A percentile compares a stretch with the other conserved stretches of the same genome.
Evolutionary conservation across 805 yeast genomes (phyloP).

Genomic region (Helenozyma rhizophorensis): DNA sequence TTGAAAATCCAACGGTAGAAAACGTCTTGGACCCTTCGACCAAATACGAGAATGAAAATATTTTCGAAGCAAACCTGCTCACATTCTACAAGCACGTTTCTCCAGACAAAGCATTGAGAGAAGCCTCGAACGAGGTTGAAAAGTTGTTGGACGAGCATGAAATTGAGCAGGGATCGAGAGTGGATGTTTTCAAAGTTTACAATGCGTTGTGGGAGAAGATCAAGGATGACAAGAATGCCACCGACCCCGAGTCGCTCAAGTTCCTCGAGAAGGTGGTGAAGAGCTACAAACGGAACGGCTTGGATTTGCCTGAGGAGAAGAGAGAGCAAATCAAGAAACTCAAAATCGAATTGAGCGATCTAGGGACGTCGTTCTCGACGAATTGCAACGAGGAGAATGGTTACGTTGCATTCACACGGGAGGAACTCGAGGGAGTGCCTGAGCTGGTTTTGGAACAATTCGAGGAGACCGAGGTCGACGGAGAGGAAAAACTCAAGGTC

Average conservation of each 20-base stretch:
- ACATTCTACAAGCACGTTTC: slow-evolving; percentile 75
- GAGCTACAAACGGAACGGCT: slow-evolving; percentile 64
- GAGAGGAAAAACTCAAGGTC: slow-evolving; percentile 48
- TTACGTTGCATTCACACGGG: slow-evolving; percentile 52
- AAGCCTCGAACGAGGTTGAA: slow-evolving; percentile 64
- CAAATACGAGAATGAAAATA: slow-evolving; percentile 45
- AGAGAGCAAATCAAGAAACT: slow-evolving; percentile 55
- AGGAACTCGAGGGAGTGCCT: slow-evolving; percentile 74
- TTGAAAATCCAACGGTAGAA: slow-evolving; percentile 51
- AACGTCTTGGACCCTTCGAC: slow-evolving; percentile 52
- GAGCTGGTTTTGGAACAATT: slow-evolving; percentile 56
- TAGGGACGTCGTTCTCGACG: slow-evolving; percentile 55
- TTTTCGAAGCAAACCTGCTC: slow-evolving; percentile 45
- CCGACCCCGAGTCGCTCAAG: slow-evolving; percentile 52
- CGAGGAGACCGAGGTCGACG: slow-evolving; percentile 42
- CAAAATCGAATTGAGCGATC: slow-evolving; percentile 54
- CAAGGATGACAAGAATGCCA: slow-evolving; percentile 15
- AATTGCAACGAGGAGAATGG: slow-evolving; percentile 72
- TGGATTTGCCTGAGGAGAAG: slow-evolving; percentile 52
- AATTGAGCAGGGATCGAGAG: slow-evolving; percentile 64
- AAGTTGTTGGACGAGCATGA: slow-evolving; percentile 50
- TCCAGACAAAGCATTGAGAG: slow-evolving; percentile 57
- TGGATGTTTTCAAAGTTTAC: slow-evolving; percentile 58
- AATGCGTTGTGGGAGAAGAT: slow-evolving; percentile 44
- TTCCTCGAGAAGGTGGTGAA: slow-evolving; percentile 53